phyloP scores from a whole-genome alignment of 2,329 filamentous ascomycete genomes.

The Colletotrichum sp. region DNA sequence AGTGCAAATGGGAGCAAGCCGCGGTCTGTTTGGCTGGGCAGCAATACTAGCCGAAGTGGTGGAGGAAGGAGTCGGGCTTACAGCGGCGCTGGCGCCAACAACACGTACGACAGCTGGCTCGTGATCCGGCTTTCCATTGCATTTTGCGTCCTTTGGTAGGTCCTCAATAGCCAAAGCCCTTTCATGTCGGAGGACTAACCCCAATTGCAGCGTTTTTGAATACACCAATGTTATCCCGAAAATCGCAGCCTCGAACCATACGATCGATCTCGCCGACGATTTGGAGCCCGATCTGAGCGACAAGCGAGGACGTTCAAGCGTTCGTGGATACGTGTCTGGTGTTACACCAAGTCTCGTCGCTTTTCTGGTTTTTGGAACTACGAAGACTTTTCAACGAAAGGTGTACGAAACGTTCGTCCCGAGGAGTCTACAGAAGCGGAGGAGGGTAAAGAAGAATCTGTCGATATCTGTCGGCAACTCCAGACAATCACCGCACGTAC shows the following conservation, averaged over 20 bases:
- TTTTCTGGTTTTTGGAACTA: constrained; percentile 29
- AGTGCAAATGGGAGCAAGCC: background rate
- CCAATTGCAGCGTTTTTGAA: background rate
- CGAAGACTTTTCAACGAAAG: constrained; percentile 23
- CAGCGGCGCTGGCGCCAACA: constrained; percentile 19
- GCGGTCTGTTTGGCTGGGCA: background rate
- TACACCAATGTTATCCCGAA: constrained; percentile 30
- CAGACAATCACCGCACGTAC: background rate
- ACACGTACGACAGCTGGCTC: constrained; percentile 50
- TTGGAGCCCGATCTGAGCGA: constrained; percentile 35
- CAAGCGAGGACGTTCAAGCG: constrained; percentile 17
- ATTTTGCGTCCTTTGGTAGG: constrained; percentile 43
- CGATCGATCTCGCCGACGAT: constrained; percentile 26
- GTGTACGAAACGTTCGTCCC: background rate
- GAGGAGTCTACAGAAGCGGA: background rate
- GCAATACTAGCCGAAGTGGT: constrained; percentile 1
- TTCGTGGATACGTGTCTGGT: constrained; percentile 27
- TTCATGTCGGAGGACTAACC: background rate
- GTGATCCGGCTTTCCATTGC: constrained; percentile 47
- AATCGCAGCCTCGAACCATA: constrained; percentile 32
- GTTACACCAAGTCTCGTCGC: constrained; percentile 25
- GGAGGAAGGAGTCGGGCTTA: constrained; percentile 10
- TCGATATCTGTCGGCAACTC: background rate
- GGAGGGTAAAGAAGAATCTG: background rate
- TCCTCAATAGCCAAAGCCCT: rapidly evolving